Evolutionary conservation across 108 stramenopile species (phyloP), one percentile per base, ranked within the genome.

Genomic region (Cafeteria roenbergensis): DNA sequence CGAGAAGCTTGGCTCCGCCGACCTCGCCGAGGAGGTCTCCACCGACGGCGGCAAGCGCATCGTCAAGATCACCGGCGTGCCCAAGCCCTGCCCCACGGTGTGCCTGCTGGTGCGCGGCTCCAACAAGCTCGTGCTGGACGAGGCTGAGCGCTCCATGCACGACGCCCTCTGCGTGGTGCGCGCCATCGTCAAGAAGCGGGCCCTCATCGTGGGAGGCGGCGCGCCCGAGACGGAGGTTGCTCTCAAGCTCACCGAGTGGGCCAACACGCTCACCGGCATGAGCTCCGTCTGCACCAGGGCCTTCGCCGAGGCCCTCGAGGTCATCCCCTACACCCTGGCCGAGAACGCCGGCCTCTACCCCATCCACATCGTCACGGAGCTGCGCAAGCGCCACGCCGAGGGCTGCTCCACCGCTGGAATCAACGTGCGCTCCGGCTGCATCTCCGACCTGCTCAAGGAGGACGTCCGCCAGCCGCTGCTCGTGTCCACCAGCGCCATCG

Each of bases 131-230:
- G 94, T 99, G n/a, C 75, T 99, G 63, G 91, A 89, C 33, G 97
- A 99, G 84, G 92, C 95, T 30, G 89, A 92, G 71, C 89, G 97
- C 27, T 90, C 88, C 71, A 68, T 99, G 61, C 97, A 99, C 75
- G 97, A 99, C 84, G 97, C 97, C 30, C 94, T 96, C 65, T 99
- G 97, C 66, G 97, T 96, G 2, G 93, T 93, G 34, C 88, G 97
- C 31, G 85, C 84, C 20, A 73, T 97, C 64, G 93, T 98, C 62
- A 95, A 99, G 84, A 80, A 94, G 71, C 79, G 90, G 1, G 86
- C 79, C 73, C 71, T 96, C 70, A 93, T 96, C 79, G 89, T 92
- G 22, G 97, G 95, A n/a, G 97, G 97, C n/a, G 94, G 94, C 35
- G 92, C 94, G 24, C 81, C 93, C 31, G 97, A 99, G 80, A 84